A percentile compares a stretch with the other conserved stretches of the same genome.
Evolutionary conservation across 768 basidiomycete genomes (phyloP).

Genomic region (Termitomyces eurrhizus): DNA sequence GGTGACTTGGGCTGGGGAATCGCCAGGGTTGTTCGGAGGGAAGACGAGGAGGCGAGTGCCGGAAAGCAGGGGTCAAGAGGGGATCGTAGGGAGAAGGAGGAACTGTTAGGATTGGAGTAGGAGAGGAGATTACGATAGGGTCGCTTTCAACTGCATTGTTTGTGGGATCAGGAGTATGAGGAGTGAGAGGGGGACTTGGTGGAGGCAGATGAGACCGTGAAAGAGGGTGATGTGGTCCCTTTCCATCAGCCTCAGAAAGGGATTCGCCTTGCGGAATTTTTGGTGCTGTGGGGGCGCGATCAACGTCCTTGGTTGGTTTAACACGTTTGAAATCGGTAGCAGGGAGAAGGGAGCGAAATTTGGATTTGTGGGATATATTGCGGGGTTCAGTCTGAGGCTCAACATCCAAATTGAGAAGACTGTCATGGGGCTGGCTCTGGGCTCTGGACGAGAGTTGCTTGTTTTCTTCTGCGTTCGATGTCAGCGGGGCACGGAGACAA

Average conservation of each 20-base stretch:
- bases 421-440: slow-evolving; percentile 38
- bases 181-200: slow-evolving; percentile 34
- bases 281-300: slow-evolving; percentile 18
- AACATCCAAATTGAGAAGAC: slow-evolving; percentile 37
- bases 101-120: slow-evolving; percentile 29
- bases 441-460: slow-evolving; percentile 28
- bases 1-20: slow-evolving; percentile 76
- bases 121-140: slow-evolving; percentile 26
- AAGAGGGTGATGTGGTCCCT: slow-evolving; percentile 17
- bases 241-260: slow-evolving; percentile 14
- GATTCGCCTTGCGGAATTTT: slow-evolving; percentile 24
- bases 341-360: slow-evolving; percentile 35
- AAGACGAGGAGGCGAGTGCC: slow-evolving; percentile 70
- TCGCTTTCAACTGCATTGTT: slow-evolving; percentile 18
- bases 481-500: slow-evolving; percentile 2
- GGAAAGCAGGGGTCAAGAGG: slow-evolving; percentile 68
- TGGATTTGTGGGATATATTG: slow-evolving; percentile 37
- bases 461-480: slow-evolving; percentile 49
- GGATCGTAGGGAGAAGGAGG: slow-evolving; percentile 78
- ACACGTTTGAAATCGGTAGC: slow-evolving; percentile 22
- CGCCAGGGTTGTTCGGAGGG: slow-evolving; percentile 83
- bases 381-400: slow-evolving; percentile 33
- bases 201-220: slow-evolving; percentile 18
- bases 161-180: slow-evolving; percentile 30
- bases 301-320: slow-evolving; percentile 14